Base-by-base conservation (phyloP, 2,329 filamentous ascomycete genomes). In the Ceratocystis diversiconidia region DNA sequence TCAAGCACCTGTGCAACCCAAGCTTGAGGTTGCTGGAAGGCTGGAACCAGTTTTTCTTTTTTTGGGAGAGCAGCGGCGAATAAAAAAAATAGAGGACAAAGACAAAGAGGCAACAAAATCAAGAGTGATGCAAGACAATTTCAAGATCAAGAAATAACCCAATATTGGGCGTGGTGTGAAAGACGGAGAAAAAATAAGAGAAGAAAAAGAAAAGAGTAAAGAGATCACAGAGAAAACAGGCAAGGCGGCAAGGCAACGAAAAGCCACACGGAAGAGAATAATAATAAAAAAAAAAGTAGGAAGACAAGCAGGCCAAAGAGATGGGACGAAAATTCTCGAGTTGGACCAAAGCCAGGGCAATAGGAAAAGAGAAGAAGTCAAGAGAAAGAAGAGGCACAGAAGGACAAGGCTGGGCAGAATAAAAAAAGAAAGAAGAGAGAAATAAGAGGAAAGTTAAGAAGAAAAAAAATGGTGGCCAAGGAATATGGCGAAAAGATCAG, bases 301-400 rank as follows among this genome's bases (percentile, higher is more conserved):
- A 32, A 50, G n/a, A 19, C 8, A 19, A 19, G 8, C 48, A 28
- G 15, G 48, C 48, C 48, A 52, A 52, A 52, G 32, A 59, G 55
- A 59, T 59, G 55, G 55, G 55, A 59, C 32, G 55, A 59, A 59
- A 59, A 59, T n/a, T 59, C 55, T 59, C 25, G 28, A 25, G 55
- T 59, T 36, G 15, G 12, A 59, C 55, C 28, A 59, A 36, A 25
- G 10, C 22, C 12, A 30, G 22, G 28, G 22, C 22, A 32, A 52
- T 52, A n/a, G 48, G 48, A 52, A 52, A 52, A 41, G 36, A 41
- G 36, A 41, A 41, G 36, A 41, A 41, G 10, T 15, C 10, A 15
- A 41, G 36, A 25, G 22, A 12, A 52, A 52, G 10, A 52, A 22
- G 17, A 52, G n/a, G n/a, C 46, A 50, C 46, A 22, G 46, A 10